Percentiles rank a stretch among this genome's conserved stretches.
These are phyloP conservation scores for Camillea tinctor DNA, from an alignment of 2,329 filamentous ascomycete genomes.

Conservation along the genomic window DNA sequence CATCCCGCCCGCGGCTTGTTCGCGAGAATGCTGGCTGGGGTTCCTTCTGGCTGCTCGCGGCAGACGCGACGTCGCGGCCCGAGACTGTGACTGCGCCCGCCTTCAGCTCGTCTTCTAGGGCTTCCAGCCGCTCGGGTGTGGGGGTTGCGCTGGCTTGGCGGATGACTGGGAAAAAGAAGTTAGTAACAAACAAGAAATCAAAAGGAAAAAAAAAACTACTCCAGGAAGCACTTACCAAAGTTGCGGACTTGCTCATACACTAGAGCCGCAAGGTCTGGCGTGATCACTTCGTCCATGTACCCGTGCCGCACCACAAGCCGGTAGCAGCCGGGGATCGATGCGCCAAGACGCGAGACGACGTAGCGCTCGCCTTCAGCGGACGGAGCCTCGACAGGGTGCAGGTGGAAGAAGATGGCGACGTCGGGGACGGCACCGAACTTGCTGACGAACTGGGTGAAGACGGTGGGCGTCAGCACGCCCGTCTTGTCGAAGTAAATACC, in stretches of 20 bases:
- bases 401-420: slow-evolving; percentile 72
- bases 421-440: slow-evolving; percentile 69
- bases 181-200: neutral
- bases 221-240: slow-evolving; percentile 26
- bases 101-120: slow-evolving; percentile 2
- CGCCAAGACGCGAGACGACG: slow-evolving; percentile 40
- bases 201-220: neutral
- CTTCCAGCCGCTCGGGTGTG: slow-evolving; percentile 2
- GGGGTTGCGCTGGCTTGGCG: slow-evolving; percentile 27
- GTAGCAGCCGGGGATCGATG: slow-evolving; percentile 60
- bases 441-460: slow-evolving; percentile 70
- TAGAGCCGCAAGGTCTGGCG: slow-evolving; percentile 58
- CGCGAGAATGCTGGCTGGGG: neutral
- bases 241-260: slow-evolving; percentile 59
- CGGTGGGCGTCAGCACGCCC: slow-evolving; percentile 62
- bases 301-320: slow-evolving; percentile 69
- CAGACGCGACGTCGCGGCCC: neutral
- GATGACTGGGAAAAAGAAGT: slow-evolving; percentile 34
- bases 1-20: neutral
- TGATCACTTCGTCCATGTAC: slow-evolving; percentile 70
- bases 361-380: slow-evolving; percentile 49
- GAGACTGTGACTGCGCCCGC: slow-evolving; percentile 5
- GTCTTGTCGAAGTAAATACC: slow-evolving; percentile 80
- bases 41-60: neutral
- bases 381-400: slow-evolving; percentile 62